A percentile compares a stretch with the other conserved stretches of the same genome.
Evolutionary conservation across 768 basidiomycete genomes (phyloP).

Genomic region (Tricholoma saponaceum): DNA sequence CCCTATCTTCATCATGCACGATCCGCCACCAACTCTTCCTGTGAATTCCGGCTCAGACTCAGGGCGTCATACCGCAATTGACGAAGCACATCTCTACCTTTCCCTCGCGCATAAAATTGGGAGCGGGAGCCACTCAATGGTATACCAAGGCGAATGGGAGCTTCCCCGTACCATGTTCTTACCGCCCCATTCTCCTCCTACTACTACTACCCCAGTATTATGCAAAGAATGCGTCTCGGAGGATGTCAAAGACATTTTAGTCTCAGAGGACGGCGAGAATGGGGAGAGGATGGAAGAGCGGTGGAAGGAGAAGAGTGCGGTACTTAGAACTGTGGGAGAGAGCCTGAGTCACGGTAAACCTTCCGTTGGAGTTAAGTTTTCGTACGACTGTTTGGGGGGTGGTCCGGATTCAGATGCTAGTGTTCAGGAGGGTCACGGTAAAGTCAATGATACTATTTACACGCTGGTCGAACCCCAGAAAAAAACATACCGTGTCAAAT

Average conservation of each 20-base stretch:
- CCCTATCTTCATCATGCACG: conserved; percentile 25
- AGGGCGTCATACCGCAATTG: conserved; percentile 8
- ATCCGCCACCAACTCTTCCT: conserved; percentile 15
- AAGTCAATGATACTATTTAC: background rate
- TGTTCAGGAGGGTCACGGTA: background rate
- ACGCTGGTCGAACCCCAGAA: background rate
- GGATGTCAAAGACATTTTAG: conserved; percentile 2
- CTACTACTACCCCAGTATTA: background rate
- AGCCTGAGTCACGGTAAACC: background rate
- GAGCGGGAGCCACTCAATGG: background rate
- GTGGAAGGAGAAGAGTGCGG: conserved; percentile 7
- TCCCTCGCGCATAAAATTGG: background rate
- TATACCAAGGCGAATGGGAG: conserved; percentile 1
- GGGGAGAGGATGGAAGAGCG: conserved; percentile 1
- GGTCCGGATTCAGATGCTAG: background rate
- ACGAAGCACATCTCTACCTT: conserved; percentile 22
- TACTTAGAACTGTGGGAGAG: background rate
- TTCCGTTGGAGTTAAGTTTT: background rate
- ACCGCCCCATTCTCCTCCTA: background rate
- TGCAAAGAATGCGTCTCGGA: background rate
- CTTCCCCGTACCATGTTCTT: background rate
- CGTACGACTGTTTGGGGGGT: background rate
- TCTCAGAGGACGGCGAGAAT: conserved; percentile 18
- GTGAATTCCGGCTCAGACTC: background rate
- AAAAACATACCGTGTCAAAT: background rate